Conservation (phyloP, 768 basidiomycete species). For the Lactifluus subvellereus region DNA sequence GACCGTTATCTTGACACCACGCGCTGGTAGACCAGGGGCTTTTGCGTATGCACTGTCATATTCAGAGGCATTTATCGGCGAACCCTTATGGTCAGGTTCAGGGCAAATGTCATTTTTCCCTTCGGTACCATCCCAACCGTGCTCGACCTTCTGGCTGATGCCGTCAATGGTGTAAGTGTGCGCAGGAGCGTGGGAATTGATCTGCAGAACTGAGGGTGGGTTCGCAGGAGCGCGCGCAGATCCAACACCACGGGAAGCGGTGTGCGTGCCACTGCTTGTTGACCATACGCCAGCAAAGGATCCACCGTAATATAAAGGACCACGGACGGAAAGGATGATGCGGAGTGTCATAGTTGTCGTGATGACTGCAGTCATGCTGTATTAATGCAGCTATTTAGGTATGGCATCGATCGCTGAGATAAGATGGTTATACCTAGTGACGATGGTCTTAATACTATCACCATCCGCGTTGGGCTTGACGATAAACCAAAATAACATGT, state of each 20-base stretch:
- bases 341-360: slow-evolving; percentile 86
- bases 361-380: slow-evolving; percentile 76
- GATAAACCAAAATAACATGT: slow-evolving; percentile 85
- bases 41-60: slow-evolving; percentile 21
- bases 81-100: slow-evolving; percentile 10
- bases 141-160: slow-evolving; percentile 24
- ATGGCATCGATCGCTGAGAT: background rate
- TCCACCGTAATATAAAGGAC: slow-evolving; percentile 66
- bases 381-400: background rate
- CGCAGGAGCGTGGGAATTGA: slow-evolving; percentile 18
- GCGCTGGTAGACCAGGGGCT: slow-evolving; percentile 2
- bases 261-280: slow-evolving; percentile 32
- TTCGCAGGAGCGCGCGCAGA: slow-evolving; percentile 37
- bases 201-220: slow-evolving; percentile 25
- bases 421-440: slow-evolving; percentile 45
- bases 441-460: slow-evolving; percentile 77
- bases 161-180: slow-evolving; percentile 32
- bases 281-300: slow-evolving; percentile 48
- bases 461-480: slow-evolving; percentile 52
- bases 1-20: slow-evolving; percentile 23
- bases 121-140: slow-evolving; percentile 20
- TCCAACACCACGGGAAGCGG: slow-evolving; percentile 42
- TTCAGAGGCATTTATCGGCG: slow-evolving; percentile 22
- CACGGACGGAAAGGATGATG: slow-evolving; percentile 77
- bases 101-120: slow-evolving; percentile 10